These are phyloP conservation scores for Candida lessepsii DNA, from an alignment of 805 yeast genomes.

Conservation along the genomic window DNA sequence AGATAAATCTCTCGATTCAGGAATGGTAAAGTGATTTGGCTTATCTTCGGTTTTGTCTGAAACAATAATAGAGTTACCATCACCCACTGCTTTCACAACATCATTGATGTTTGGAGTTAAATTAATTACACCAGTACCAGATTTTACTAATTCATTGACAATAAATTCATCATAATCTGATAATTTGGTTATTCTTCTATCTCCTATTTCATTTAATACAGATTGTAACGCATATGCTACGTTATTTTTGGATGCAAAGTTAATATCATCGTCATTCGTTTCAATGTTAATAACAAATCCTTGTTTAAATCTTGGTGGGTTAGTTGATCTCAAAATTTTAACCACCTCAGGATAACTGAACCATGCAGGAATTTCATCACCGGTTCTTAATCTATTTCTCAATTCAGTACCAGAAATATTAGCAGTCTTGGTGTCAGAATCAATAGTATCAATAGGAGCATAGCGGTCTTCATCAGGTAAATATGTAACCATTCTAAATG, in stretches of 20 bases:
- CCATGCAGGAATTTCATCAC: conserved; percentile 92
- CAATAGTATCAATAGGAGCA: conserved; percentile 91
- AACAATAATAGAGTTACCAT: conserved; percentile 53
- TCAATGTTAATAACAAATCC: conserved; percentile 76
- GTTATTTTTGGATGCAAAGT: conserved; percentile 41
- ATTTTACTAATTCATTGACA: conserved; percentile 71
- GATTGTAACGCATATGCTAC: conserved; percentile 83
- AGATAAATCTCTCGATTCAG: conserved; percentile 20
- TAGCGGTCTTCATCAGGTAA: conserved; percentile 93
- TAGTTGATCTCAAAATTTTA: conserved; percentile 81
- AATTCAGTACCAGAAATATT: conserved; percentile 95
- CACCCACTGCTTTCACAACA: conserved; percentile 54
- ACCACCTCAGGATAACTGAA: conserved; percentile 97
- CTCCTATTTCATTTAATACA: conserved; percentile 83
- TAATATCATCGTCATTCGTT: conserved; percentile 48
- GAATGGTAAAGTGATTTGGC: conserved; percentile 16
- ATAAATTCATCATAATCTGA: conserved; percentile 46
- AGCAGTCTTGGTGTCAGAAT: conserved; percentile 70
- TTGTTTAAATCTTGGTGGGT: conserved; percentile 87
- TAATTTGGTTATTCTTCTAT: conserved; percentile 70
- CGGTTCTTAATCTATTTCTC: conserved; percentile 81
- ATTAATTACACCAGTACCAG: conserved; percentile 86
- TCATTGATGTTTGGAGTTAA: conserved; percentile 14
- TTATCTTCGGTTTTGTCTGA: conserved; percentile 11
- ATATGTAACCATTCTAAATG: conserved; percentile 95